Conservation (phyloP, 257 asterid genomes). For the Forsythia viridissima region DNA sequence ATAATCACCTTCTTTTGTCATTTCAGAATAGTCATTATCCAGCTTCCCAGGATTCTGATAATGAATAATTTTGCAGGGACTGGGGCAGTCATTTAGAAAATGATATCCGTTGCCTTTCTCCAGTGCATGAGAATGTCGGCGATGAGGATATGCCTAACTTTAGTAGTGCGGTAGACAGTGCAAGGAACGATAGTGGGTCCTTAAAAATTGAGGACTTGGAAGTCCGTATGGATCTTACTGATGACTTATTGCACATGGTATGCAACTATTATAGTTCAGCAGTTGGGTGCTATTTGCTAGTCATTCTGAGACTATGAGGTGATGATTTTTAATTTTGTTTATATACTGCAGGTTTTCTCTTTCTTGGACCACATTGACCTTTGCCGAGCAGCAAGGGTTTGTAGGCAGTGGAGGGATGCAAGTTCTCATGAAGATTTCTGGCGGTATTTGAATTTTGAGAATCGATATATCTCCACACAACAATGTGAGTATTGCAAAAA, state of each 20-base stretch:
- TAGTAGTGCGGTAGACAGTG: slow-evolving; percentile 30
- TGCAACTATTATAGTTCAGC: neutral
- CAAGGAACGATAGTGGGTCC: slow-evolving; percentile 33
- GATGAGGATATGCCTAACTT: slow-evolving; percentile 38
- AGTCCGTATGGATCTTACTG: slow-evolving; percentile 94
- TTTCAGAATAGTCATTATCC: neutral
- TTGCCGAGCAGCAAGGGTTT: slow-evolving; percentile 90
- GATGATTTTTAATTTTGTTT: slow-evolving; percentile 8
- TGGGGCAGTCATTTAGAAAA: slow-evolving; percentile 55
- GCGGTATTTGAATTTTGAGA: slow-evolving; percentile 89
- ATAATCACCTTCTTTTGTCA: neutral
- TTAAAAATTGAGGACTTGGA: slow-evolving; percentile 51
- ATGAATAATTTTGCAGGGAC: slow-evolving; percentile 55
- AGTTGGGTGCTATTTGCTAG: neutral
- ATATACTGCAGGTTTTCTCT: slow-evolving; percentile 66
- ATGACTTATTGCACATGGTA: slow-evolving; percentile 97
- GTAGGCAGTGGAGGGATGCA: slow-evolving; percentile 95
- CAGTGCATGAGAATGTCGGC: slow-evolving; percentile 29
- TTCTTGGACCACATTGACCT: slow-evolving; percentile 88
- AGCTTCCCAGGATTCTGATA: slow-evolving; percentile 2
- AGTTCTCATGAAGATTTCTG: slow-evolving; percentile 98
- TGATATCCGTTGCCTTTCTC: slow-evolving; percentile 37
- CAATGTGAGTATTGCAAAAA: slow-evolving; percentile 68
- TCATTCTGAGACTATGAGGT: neutral
- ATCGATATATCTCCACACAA: slow-evolving; percentile 54